These are phyloP conservation scores for Blastobotrys malaysiensis DNA, from an alignment of 1,139 yeast species.

Conservation along the genomic window DNA sequence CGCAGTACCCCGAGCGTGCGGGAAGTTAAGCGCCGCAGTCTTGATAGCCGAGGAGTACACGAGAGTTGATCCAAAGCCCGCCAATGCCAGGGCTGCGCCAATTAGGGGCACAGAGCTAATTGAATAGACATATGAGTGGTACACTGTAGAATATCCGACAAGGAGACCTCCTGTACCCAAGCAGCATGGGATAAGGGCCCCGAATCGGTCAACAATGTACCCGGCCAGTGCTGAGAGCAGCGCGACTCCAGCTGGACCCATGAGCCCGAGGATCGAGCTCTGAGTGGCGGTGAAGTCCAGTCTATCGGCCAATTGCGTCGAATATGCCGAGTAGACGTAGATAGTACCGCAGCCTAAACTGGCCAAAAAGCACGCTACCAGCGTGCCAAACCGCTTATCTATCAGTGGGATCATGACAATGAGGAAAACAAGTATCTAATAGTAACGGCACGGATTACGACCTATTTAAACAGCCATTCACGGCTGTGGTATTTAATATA, in stretches of 20 bases:
- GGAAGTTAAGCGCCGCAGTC: conserved; percentile 34
- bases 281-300: conserved; percentile 50
- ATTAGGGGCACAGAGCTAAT: conserved; percentile 22
- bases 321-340: conserved; percentile 54
- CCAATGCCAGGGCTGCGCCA: conserved; percentile 25
- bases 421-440: background rate
- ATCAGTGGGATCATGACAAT: conserved; percentile 1
- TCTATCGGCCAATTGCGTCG: conserved; percentile 53
- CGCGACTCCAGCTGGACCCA: conserved; percentile 56
- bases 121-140: conserved; percentile 22
- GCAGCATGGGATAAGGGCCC: conserved; percentile 44
- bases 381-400: conserved; percentile 14
- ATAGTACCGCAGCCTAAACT: conserved; percentile 55
- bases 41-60: conserved; percentile 33
- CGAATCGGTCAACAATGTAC: conserved; percentile 47
- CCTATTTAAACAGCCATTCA: background rate
- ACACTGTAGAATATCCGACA: conserved; percentile 26
- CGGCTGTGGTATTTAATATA: background rate
- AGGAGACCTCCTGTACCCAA: conserved; percentile 27
- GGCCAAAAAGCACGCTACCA: conserved; percentile 26
- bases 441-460: background rate
- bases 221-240: conserved; percentile 54
- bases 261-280: conserved; percentile 48
- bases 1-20: conserved; percentile 32
- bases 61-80: conserved; percentile 32